Base-by-base conservation (phyloP, 1,139 yeast genomes). In the Diutina scorzettiae region DNA sequence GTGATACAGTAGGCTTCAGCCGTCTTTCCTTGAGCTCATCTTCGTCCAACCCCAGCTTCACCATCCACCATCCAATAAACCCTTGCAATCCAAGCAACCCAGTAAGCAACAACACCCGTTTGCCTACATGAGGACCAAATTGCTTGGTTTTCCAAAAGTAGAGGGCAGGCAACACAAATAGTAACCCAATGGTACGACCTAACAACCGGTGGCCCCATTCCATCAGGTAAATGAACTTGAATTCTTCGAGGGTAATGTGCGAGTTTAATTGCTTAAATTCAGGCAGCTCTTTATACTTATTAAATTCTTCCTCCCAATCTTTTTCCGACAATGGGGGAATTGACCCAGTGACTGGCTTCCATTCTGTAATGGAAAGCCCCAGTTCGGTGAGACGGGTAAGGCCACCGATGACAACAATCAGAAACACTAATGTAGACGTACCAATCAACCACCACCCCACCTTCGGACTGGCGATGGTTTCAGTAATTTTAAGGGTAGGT, bases 51-150 rank as follows among this genome's bases (percentile, higher is more conserved):
- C 99, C 99, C 5, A 96, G 85, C 53, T 83, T 80, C 45, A 93
- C 98, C 99, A 93, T 93, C 99, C 99, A 93, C 98, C 98, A 93
- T 31, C 98, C 98, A 52, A 93, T 82, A 43, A 81, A 81, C 41
- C 98, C 98, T 66, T 93, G 98, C 40, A 93, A 64, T 11, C 96
- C 98, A 45, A 93, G 69, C 43, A 91, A 65, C 1, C 73, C 78
- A 34, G 95, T 75, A 42, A 93, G 73, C 2, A 84, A 82, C 21
- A 83, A 60, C 17, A 91, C 67, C 48, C 87, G 71, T 45, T 67
- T 67, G 42, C 87, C 81, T 3, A 85, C 80, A 48, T 77, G 79
- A 2, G 75, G 62, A 2, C 87, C 78, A n/a, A 89, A 77, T 51
- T 68, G 76, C 39, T 77, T 74, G 1, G 79, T 64, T 25, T 69